Evolutionary conservation across 352 stramenopile species (phyloP), one percentile per base, ranked within the genome.

Genomic region (Phytophthora hybrid): DNA sequence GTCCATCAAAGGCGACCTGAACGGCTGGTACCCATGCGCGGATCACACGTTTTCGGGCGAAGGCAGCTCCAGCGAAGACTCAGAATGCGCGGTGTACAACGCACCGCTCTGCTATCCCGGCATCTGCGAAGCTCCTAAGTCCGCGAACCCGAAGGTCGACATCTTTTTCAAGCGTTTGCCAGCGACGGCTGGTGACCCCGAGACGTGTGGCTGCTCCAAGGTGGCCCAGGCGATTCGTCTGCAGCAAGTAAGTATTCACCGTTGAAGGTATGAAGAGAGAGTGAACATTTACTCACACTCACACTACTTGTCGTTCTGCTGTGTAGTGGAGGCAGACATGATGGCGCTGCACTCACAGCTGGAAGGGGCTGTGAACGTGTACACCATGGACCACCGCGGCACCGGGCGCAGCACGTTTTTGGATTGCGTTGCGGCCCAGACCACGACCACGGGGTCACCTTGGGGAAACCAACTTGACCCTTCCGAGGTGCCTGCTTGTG

Each of bases 351-450:
- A 77, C 26, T 26, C 54, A 10, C 10, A 71, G 37, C 66, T 87
- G 1, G 32, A 75, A 18, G 79, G 80, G 3, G 19, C 61, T 3
- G 79, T 80, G 11, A 86, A 82, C 37, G 59, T 86, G 3, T 86
- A 86, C 60, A 86, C 77, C 5, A 84, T 86, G 77, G 79, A 86
- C 52, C 79, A 84, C 46, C 79, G 79, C 31, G 79, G 79, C 26
- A 84, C 79, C 13, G 73, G 73, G 16, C 74, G 79, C 14, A 84
- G 79, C 34, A 76, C 52, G 1, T 32, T 53, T 4, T 62, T 86
- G 6, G 66, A 82, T 47, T 84, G 77, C 34, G 59, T 82, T 4
- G 74, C 74, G 7, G 64, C 71, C 1, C 71, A 82, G 31, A 65
- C 61, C 13, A 71, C 63, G n/a, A 78, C 67, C 2, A 72, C 62